Evolutionary conservation across 2,329 filamentous ascomycete genomes (phyloP).

Genomic region (Fusarium nurragi): DNA sequence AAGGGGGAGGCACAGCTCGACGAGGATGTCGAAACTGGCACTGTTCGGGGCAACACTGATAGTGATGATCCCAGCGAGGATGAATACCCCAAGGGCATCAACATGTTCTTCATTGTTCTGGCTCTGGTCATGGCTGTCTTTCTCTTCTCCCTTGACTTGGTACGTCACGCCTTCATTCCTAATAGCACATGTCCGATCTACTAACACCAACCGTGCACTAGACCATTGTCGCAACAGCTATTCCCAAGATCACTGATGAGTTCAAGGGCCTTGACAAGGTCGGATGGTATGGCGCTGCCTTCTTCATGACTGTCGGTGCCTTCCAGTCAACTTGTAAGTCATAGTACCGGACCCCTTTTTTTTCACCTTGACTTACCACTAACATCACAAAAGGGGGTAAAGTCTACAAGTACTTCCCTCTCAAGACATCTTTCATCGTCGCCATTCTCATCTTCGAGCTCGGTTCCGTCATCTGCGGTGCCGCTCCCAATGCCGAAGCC

Average conservation of each 20-base stretch:
- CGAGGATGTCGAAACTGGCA: slow-evolving; percentile 37
- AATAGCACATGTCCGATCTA: background rate
- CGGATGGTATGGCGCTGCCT: slow-evolving; percentile 68
- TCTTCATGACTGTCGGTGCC: slow-evolving; percentile 59
- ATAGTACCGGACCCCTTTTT: slow-evolving; percentile 11
- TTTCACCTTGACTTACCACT: slow-evolving; percentile 1
- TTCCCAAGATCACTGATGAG: slow-evolving; percentile 64
- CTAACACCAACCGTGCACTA: slow-evolving; percentile 35
- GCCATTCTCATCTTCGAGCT: slow-evolving; percentile 63
- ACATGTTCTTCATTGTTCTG: slow-evolving; percentile 56
- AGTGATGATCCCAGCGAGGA: slow-evolving; percentile 38
- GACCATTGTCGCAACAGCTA: slow-evolving; percentile 67
- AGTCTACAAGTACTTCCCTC: slow-evolving; percentile 61
- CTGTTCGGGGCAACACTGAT: slow-evolving; percentile 32
- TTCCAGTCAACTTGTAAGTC: slow-evolving; percentile 56
- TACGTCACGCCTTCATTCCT: slow-evolving; percentile 35
- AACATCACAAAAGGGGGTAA: slow-evolving; percentile 54
- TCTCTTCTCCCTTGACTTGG: slow-evolving; percentile 60
- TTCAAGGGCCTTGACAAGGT: slow-evolving; percentile 63
- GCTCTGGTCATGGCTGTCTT: slow-evolving; percentile 60
- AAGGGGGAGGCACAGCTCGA: slow-evolving; percentile 39
- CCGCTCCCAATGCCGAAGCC: slow-evolving; percentile 57
- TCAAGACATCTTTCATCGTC: slow-evolving; percentile 60
- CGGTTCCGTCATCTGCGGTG: slow-evolving; percentile 61
- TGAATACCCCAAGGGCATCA: slow-evolving; percentile 53